Conservation (phyloP, 2,329 filamentous ascomycete species). For the Microcyclospora pomicola region DNA sequence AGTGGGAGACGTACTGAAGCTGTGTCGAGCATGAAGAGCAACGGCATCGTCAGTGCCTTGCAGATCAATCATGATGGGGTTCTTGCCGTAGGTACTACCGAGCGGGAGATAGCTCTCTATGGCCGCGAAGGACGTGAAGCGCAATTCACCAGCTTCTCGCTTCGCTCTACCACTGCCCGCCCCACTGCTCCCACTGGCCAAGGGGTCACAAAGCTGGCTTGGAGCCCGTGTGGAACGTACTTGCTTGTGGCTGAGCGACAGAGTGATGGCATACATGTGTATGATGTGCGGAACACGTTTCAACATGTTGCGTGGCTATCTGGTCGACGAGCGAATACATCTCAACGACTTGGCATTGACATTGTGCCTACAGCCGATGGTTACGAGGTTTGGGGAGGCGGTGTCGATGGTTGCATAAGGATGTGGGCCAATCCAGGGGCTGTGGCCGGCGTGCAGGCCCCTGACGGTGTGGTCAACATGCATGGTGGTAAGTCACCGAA, state of each 20-base stretch:
- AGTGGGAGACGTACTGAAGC: conserved; percentile 24
- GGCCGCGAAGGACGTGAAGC: conserved; percentile 35
- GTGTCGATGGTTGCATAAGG: conserved; percentile 37
- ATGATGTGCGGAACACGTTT: conserved; percentile 44
- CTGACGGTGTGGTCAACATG: no score
- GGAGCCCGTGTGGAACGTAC: conserved; percentile 45
- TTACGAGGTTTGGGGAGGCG: conserved; percentile 46
- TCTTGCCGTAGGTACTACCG: conserved; percentile 44
- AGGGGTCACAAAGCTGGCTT: conserved; percentile 43
- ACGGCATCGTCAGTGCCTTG: conserved; percentile 42
- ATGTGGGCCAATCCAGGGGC: conserved; percentile 30
- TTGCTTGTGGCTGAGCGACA: conserved; percentile 44
- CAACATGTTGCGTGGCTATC: conserved; percentile 37
- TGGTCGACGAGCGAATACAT: conserved; percentile 32
- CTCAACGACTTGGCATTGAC: conserved; percentile 44
- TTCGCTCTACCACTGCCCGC: conserved; percentile 7
- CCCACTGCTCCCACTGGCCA: conserved; percentile 22
- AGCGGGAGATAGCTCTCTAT: conserved; percentile 43
- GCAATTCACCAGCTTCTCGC: conserved; percentile 37
- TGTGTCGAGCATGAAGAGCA: conserved; percentile 36
- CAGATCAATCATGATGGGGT: conserved; percentile 33
- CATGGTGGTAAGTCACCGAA: no score
- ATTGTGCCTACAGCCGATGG: conserved; percentile 27
- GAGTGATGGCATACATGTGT: conserved; percentile 42
- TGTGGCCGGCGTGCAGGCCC: no score